These are phyloP conservation scores for Yarrowia deformans DNA, from an alignment of 805 yeast species.

Conservation along the genomic window DNA sequence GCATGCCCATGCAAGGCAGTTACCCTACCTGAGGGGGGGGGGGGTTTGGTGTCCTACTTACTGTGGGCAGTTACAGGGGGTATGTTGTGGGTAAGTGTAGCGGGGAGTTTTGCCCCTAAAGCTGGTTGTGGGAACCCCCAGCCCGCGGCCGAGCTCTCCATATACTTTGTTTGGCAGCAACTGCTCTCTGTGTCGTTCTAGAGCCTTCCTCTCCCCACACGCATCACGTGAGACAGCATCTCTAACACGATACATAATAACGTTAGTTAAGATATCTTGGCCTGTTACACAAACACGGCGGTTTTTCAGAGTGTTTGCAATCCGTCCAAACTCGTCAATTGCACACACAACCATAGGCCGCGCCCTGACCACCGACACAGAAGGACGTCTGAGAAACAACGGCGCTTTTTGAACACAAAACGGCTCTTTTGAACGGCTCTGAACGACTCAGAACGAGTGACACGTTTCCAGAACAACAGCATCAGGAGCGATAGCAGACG, in stretches of 20 bases:
- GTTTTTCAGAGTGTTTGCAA: too few relatives aligned
- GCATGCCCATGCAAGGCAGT: background rate
- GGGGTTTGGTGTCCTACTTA: too few relatives aligned
- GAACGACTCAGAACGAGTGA: too few relatives aligned
- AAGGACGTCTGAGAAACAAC: too few relatives aligned
- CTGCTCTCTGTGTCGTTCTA: background rate
- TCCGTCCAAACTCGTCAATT: background rate
- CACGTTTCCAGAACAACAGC: background rate
- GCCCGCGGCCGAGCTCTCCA: too few relatives aligned
- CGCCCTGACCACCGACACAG: background rate
- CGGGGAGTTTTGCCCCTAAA: too few relatives aligned
- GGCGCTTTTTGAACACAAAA: too few relatives aligned
- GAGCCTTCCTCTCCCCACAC: background rate
- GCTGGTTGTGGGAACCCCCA: too few relatives aligned
- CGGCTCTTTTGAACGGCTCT: too few relatives aligned
- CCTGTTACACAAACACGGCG: background rate
- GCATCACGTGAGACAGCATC: constrained; percentile 21
- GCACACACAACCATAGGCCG: background rate
- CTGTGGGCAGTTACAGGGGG: background rate
- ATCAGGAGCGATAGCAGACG: too few relatives aligned
- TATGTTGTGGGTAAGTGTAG: too few relatives aligned
- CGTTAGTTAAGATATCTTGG: constrained; percentile 7
- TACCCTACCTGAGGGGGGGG: too few relatives aligned
- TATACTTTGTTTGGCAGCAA: background rate
- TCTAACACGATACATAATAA: constrained; percentile 18